phyloP scores from a whole-genome alignment of 164 flowering plant species.

The Saururus chinensis region DNA sequence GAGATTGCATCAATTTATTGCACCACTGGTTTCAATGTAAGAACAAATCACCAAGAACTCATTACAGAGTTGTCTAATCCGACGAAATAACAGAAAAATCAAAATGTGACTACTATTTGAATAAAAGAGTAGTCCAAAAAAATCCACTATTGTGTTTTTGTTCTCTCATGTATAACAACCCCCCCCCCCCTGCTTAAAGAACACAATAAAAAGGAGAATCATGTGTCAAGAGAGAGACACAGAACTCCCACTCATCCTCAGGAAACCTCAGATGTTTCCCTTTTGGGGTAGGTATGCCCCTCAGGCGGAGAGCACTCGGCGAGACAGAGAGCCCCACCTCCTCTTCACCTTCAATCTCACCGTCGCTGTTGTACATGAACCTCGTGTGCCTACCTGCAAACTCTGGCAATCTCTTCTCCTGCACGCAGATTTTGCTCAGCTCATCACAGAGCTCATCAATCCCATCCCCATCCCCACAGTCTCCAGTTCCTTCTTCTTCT shows the following conservation, averaged over 20 bases:
- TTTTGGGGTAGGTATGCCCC: conserved; percentile 11
- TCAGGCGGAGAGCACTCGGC: conserved; percentile 8
- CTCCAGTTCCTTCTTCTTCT: conserved; percentile 12
- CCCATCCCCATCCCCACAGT: conserved; percentile 1
- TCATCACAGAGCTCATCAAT: conserved; percentile 10
- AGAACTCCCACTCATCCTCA: conserved; percentile 7
- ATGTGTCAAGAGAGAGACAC: neutral
- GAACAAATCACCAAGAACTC: too few species aligned
- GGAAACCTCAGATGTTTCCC: conserved; percentile 19
- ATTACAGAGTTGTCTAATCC: too few species aligned
- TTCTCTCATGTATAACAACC: too few species aligned
- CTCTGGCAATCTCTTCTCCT: conserved; percentile 5
- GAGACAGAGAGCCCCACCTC: conserved; percentile 2
- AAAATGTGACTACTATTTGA: too few species aligned
- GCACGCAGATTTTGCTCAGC: conserved; percentile 6
- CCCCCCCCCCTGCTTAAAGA: too few species aligned
- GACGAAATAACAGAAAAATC: too few species aligned
- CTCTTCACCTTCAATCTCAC: conserved; percentile 15
- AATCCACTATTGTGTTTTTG: too few species aligned
- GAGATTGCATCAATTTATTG: too few species aligned
- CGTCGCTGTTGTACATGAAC: conserved; percentile 13
- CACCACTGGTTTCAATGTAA: too few species aligned
- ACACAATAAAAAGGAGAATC: neutral
- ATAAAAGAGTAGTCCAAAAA: too few species aligned
- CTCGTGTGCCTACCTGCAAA: conserved; percentile 13